Percentiles rank a stretch among this genome's conserved stretches.
Conservation (phyloP, 2,329 filamentous ascomycete species). For the Diplocarpon rosae region DNA sequence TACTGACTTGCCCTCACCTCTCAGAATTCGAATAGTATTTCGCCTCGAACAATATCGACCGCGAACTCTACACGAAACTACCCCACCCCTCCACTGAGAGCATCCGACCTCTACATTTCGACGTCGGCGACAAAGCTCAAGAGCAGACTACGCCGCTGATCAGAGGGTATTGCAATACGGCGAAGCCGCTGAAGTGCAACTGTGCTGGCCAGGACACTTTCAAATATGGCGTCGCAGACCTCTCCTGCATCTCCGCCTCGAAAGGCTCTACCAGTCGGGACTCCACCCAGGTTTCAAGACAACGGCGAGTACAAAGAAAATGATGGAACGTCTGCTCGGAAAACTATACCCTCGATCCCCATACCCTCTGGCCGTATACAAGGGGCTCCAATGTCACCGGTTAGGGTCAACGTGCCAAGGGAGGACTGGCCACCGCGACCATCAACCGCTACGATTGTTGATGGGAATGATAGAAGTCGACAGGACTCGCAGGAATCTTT, state of each 20-base stretch:
- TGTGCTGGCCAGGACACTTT: neutral
- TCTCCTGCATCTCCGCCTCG: slow-evolving; percentile 11
- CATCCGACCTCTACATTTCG: no score
- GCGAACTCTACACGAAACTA: no score
- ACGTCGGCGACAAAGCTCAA: no score
- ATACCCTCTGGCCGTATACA: slow-evolving; percentile 30
- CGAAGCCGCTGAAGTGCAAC: no score
- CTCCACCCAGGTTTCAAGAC: slow-evolving; percentile 6
- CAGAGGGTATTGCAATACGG: no score
- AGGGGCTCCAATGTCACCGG: slow-evolving; percentile 44
- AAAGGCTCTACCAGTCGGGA: slow-evolving; percentile 10
- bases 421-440: slow-evolving; percentile 42
- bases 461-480: slow-evolving; percentile 3
- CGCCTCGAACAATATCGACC: no score
- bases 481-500: slow-evolving; percentile 12
- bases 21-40: no score
- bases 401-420: slow-evolving; percentile 41
- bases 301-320: slow-evolving; percentile 21
- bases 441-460: slow-evolving; percentile 42
- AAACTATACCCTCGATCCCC: slow-evolving; percentile 16
- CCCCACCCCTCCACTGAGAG: no score
- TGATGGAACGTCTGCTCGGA: slow-evolving; percentile 8
- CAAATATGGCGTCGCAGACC: slow-evolving; percentile 18
- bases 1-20: slow-evolving; percentile 1
- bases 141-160: no score